Base-by-base conservation (phyloP, 371 early-diverging fungal genomes). In the Saksenaea oblongispora region DNA sequence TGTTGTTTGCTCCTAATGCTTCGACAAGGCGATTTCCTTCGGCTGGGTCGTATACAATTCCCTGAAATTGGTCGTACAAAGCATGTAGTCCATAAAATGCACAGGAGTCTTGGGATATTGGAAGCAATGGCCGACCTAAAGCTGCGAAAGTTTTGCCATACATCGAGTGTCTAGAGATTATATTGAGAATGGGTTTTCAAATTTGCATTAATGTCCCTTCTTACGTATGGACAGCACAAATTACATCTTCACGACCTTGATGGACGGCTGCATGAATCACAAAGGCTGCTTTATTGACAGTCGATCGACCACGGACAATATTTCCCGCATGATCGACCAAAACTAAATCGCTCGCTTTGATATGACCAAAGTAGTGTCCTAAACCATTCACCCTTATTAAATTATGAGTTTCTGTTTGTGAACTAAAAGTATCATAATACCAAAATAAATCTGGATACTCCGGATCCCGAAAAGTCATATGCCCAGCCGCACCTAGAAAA, bases 231-330 rank as follows among this genome's bases (percentile, higher is more conserved):
- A 82, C 84, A 3, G 85, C 86, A 26, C 85, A 83, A 4, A 74
- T 65, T 1, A 82, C 83, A 59, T 85, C 85, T 0, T 73, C 59
- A 7, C 84, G 70, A 1, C 75, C 82, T 27, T 57, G 63, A 42
- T 85, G 86, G 39, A 85, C 76, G 54, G 82, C 79, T 1, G 82
- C 83, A 66, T 87, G 87, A 56, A 85, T 87, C 11, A 84, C 84
- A 69, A 87, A 87, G 0, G 86, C 87, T 1, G 86, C 87, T 11
- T 84, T 85, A 58, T 87, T 87, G 17, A 87, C 80, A 1, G 78
- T 66, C 0, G 72, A 54, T 8, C 58, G 66, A 0, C 86, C 87
- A 8, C 82, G 70, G 1, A 84, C 78, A 58, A 87, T 83, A 0
- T 73, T 67, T 28, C 87, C 86, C 3, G 70, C 34, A 63, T 83